phyloP scores from a whole-genome alignment of 257 asterid species.

The Fraxinus americana region DNA sequence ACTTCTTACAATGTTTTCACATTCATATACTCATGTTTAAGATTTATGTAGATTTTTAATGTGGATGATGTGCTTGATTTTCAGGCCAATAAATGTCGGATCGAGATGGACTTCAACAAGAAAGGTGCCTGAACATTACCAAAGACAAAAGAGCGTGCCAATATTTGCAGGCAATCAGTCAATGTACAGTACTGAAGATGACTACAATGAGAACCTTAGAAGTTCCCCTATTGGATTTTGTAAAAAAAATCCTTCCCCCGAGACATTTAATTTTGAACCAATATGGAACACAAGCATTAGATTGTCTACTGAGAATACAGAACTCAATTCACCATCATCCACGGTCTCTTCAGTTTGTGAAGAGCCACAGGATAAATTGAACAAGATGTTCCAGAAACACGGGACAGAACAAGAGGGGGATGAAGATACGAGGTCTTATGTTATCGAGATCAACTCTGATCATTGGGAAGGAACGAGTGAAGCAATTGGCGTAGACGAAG shows the following conservation, averaged over 20 bases:
- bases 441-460: slow-evolving; percentile 63
- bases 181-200: slow-evolving; percentile 28
- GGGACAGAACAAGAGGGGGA: slow-evolving; percentile 46
- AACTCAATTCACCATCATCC: slow-evolving; percentile 55
- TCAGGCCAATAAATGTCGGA: slow-evolving; percentile 68
- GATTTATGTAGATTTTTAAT: not conserved
- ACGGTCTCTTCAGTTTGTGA: slow-evolving; percentile 57
- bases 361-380: slow-evolving; percentile 35
- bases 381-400: slow-evolving; percentile 28
- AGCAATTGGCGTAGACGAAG: slow-evolving; percentile 73
- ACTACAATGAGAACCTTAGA: slow-evolving; percentile 32
- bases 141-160: slow-evolving; percentile 31
- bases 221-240: slow-evolving; percentile 44
- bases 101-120: slow-evolving; percentile 45
- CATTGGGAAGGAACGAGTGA: slow-evolving; percentile 53
- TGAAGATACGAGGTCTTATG: slow-evolving; percentile 71
- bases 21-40: not conserved
- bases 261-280: slow-evolving; percentile 56
- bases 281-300: slow-evolving; percentile 46
- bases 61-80: slow-evolving; percentile 7
- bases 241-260: slow-evolving; percentile 65
- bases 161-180: slow-evolving; percentile 36
- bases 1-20: too few species aligned
- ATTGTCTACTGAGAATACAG: slow-evolving; percentile 49
- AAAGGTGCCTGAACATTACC: slow-evolving; percentile 36